A percentile compares a stretch with the other conserved stretches of the same genome.
Evolutionary conservation across 441 rosid species (phyloP).

Genomic region (Raphanus hybrid): DNA sequence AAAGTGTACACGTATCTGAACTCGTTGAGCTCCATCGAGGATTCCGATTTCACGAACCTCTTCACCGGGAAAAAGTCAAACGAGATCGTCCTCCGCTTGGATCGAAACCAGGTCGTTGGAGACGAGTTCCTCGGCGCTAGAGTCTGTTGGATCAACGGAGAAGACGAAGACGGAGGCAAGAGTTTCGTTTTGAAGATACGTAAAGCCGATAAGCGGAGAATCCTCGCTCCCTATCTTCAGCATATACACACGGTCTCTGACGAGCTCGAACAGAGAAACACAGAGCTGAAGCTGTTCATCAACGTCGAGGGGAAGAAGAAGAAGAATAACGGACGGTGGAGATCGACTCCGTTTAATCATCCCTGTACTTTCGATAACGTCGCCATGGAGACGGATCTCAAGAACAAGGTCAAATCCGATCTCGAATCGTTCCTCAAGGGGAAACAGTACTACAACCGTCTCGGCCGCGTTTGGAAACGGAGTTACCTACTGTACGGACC

Average conservation of each 20-base stretch:
- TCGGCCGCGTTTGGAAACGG: constrained; percentile 93
- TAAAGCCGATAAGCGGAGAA: constrained; percentile 77
- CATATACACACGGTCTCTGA: constrained; percentile 81
- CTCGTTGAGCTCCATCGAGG: constrained; percentile 70
- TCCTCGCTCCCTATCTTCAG: constrained; percentile 83
- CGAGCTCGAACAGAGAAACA: constrained; percentile 64
- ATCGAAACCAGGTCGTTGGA: constrained; percentile 60
- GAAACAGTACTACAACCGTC: constrained; percentile 70
- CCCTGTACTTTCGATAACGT: constrained; percentile 77
- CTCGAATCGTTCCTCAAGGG: constrained; percentile 71
- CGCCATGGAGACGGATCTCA: constrained; percentile 78
- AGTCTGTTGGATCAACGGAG: constrained; percentile 66
- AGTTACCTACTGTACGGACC: constrained; percentile 85
- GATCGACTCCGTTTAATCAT: constrained; percentile 62
- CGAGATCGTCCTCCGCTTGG: constrained; percentile 73
- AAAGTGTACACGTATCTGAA: constrained; percentile 63
- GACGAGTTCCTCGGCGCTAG: constrained; percentile 80
- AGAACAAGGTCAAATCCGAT: constrained; percentile 70
- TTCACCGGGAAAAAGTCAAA: constrained; percentile 63
- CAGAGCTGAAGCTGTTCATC: constrained; percentile 61
- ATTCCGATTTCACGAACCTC: constrained; percentile 81
- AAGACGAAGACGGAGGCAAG: constrained; percentile 20
- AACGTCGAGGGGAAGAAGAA: constrained; percentile 40
- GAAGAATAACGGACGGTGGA: constrained; percentile 57
- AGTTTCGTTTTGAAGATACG: constrained; percentile 66